Conservation (phyloP, 352 stramenopile species). For the Globisporangium cylindrosporum region DNA sequence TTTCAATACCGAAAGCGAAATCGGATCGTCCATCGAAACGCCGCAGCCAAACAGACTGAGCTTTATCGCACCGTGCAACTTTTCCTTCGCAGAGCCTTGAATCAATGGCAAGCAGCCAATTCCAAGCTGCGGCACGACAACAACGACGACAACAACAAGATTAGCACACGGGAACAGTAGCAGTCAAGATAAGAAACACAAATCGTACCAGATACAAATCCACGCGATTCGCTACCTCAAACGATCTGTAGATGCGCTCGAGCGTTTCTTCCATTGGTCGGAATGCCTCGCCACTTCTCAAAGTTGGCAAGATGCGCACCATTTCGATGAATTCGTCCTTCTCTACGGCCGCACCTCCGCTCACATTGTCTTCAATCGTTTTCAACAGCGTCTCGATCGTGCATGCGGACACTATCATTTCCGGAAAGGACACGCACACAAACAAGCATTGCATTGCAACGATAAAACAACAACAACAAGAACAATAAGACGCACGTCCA, state of each 20-base stretch:
- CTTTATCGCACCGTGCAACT: slow-evolving; percentile 54
- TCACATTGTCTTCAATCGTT: slow-evolving; percentile 34
- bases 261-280: slow-evolving; percentile 63
- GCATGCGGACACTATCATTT: slow-evolving; percentile 36
- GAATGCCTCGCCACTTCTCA: slow-evolving; percentile 58
- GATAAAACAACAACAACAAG: neutral
- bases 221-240: slow-evolving; percentile 49
- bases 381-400: slow-evolving; percentile 33
- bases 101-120: slow-evolving; percentile 55
- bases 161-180: neutral
- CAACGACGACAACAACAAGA: neutral
- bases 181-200: neutral
- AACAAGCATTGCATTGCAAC: neutral
- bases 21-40: slow-evolving; percentile 24
- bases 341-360: slow-evolving; percentile 24
- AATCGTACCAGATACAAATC: slow-evolving; percentile 57
- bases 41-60: slow-evolving; percentile 47
- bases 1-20: slow-evolving; percentile 38
- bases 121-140: slow-evolving; percentile 31
- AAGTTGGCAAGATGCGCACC: slow-evolving; percentile 47
- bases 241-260: slow-evolving; percentile 62
- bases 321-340: slow-evolving; percentile 62
- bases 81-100: slow-evolving; percentile 46
- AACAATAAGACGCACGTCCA: neutral
- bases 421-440: neutral